phyloP scores from a whole-genome alignment of 1,284 basidiomycete genomes.

The Moniliella sp. region DNA sequence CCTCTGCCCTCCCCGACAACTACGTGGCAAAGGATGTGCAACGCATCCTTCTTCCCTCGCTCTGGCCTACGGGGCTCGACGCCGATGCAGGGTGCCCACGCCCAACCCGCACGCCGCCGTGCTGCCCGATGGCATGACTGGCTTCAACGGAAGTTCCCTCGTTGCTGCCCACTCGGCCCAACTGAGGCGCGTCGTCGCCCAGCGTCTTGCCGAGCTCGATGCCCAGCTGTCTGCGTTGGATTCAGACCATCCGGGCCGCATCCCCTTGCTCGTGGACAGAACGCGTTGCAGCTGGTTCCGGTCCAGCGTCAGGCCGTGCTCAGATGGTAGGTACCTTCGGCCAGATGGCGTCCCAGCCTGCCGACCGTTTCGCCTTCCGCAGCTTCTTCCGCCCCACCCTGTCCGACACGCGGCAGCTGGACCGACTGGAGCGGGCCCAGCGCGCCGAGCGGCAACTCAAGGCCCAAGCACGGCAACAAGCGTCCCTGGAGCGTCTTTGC shows the following conservation, averaged over 20 bases:
- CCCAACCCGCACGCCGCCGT: constrained; percentile 70
- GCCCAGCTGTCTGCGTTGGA: too few relatives aligned
- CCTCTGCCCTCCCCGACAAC: too few relatives aligned
- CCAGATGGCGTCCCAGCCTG: constrained; percentile 66
- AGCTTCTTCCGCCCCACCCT: constrained; percentile 66
- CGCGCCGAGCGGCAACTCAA: constrained; percentile 70
- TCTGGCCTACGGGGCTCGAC: too few relatives aligned
- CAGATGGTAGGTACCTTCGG: constrained; percentile 66
- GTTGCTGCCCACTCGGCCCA: too few relatives aligned
- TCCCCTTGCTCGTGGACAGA: constrained; percentile 84
- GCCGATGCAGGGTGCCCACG: constrained; percentile 73
- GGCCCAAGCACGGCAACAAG: constrained; percentile 85
- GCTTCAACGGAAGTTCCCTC: too few relatives aligned
- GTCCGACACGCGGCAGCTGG: constrained; percentile 70
- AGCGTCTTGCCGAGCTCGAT: too few relatives aligned
- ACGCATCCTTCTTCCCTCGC: too few relatives aligned
- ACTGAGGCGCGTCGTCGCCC: too few relatives aligned
- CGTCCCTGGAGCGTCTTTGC: constrained; percentile 72
- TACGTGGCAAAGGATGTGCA: too few relatives aligned
- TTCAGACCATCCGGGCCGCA: constrained; percentile 54
- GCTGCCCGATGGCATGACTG: too few relatives aligned
- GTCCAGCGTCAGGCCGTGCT: constrained; percentile 61
- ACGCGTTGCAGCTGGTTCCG: constrained; percentile 63
- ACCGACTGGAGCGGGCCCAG: constrained; percentile 73
- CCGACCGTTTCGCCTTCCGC: constrained; percentile 76